Evolutionary conservation across 1,284 basidiomycete species (phyloP), one percentile per base, ranked within the genome.

Genomic region (Gymnopus androsaceus): DNA sequence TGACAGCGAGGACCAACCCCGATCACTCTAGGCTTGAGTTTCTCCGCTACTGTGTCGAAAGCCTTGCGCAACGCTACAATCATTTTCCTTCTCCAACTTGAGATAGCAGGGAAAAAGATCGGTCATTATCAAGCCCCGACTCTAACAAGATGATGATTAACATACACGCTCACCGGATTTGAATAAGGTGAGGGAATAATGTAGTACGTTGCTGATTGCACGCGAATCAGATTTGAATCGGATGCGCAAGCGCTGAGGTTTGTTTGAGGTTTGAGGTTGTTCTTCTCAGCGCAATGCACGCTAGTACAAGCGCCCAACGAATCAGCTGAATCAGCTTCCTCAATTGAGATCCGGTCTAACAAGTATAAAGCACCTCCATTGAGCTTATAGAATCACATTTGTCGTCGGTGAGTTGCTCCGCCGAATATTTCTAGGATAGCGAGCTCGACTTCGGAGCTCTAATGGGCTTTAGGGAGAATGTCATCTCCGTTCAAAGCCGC

Each of bases 101-200:
- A 36, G 31, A 41, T 51, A 37, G 40, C 49, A 51, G 15, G 6
- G 17, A 8, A 21, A 40, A 37, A 51, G 15, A 44, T 52, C 51
- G 51, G 51, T 31, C 28, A 21, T 42, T 52, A 12, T 31, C 17
- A 52, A 41, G 38, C 19, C 17, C 51, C 51, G 51, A 41, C 41
- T 12, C 34, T 36, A 30, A 14, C 9, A 31, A 41, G 30, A 33
- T 30, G 14, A 9, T 28, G 30, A 46, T 46, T 19, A 33, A 46
- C 17, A 46, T 31, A 31, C 44, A 36, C 30, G 41, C 14, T 25
- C 14, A 42, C 12, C 12, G 25, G 25, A 42, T 42, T 12, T 38
- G 37, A 21, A 41, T 12, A 21, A 17, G 8, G 17, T 9, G 8
- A 19, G 7, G 21, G 41, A 14, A n/a, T n/a, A n/a, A n/a, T n/a